phyloP scores from a whole-genome alignment of 2,329 filamentous ascomycete genomes.

The Pyricularia grisea region DNA sequence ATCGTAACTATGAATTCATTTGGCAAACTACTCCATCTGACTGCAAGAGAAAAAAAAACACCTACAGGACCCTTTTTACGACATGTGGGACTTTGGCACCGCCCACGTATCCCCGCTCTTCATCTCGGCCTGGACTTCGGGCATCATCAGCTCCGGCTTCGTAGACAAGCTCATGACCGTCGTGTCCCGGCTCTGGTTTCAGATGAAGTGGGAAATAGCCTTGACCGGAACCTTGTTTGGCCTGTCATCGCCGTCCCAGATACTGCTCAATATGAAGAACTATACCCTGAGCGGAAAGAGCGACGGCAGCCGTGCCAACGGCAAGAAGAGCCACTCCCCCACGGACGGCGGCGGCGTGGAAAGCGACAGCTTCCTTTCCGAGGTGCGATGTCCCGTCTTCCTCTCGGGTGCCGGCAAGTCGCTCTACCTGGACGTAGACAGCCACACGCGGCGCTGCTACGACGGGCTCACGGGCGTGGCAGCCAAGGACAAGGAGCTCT shows the following conservation, averaged over 20 bases:
- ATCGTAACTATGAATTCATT: no score
- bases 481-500: slow-evolving; percentile 4
- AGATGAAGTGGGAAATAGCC: neutral
- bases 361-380: neutral
- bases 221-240: neutral
- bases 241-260: neutral
- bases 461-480: slow-evolving; percentile 5
- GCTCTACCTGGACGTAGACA: slow-evolving; percentile 1
- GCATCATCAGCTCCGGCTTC: slow-evolving; percentile 18
- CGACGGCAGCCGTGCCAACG: neutral
- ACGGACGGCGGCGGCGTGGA: neutral
- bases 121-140: slow-evolving; percentile 15
- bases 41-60: neutral
- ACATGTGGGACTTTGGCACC: slow-evolving; percentile 13
- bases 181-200: slow-evolving; percentile 8
- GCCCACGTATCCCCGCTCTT: slow-evolving; percentile 15
- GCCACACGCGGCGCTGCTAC: slow-evolving; percentile 1
- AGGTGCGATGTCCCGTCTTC: slow-evolving; percentile 6
- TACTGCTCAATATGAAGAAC: slow-evolving; percentile 10
- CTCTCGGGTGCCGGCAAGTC: slow-evolving; percentile 5
- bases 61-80: slow-evolving; percentile 5
- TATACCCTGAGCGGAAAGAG: slow-evolving; percentile 2
- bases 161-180: slow-evolving; percentile 12
- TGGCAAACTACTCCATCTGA: no score
- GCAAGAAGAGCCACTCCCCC: neutral